A percentile compares a stretch with the other conserved stretches of the same genome.
These are phyloP conservation scores for Termitomyces sp. DNA, from an alignment of 1,284 basidiomycete genomes.

Conservation along the genomic window DNA sequence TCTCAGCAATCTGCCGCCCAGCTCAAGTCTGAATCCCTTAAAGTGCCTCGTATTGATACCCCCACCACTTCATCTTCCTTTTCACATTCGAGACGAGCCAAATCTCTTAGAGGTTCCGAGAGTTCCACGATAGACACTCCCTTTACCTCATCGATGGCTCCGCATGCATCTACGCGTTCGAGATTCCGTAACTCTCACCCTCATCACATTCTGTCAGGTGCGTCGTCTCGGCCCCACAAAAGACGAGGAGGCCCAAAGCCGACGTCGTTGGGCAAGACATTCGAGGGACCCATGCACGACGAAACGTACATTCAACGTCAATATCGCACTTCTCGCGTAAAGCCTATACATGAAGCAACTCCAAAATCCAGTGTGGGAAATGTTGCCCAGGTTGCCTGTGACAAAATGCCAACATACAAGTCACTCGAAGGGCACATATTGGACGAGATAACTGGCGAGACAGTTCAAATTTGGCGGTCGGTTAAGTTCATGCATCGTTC, in stretches of 20 bases:
- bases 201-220: constrained; percentile 11
- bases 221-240: constrained; percentile 11
- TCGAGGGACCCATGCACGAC: constrained; percentile 33
- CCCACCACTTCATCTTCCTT: constrained; percentile 20
- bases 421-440: constrained; percentile 27
- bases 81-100: constrained; percentile 17
- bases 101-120: constrained; percentile 1
- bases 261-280: constrained; percentile 10
- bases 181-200: constrained; percentile 6
- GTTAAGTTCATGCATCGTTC: constrained; percentile 7
- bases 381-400: constrained; percentile 26
- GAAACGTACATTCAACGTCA: constrained; percentile 28
- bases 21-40: constrained; percentile 17
- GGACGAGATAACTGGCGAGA: constrained; percentile 18
- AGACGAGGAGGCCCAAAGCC: constrained; percentile 19
- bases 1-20: constrained; percentile 29
- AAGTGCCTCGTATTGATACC: constrained; percentile 26
- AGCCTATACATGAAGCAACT: constrained; percentile 24
- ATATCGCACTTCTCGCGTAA: constrained; percentile 27
- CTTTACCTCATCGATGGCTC: constrained; percentile 23
- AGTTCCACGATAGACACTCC: constrained; percentile 4
- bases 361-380: constrained; percentile 39
- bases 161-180: constrained; percentile 18
- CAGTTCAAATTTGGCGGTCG: constrained; percentile 32
- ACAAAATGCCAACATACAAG: constrained; percentile 32